phyloP scores from a whole-genome alignment of 2,329 filamentous ascomycete genomes.

The Fusarium mexicanum region DNA sequence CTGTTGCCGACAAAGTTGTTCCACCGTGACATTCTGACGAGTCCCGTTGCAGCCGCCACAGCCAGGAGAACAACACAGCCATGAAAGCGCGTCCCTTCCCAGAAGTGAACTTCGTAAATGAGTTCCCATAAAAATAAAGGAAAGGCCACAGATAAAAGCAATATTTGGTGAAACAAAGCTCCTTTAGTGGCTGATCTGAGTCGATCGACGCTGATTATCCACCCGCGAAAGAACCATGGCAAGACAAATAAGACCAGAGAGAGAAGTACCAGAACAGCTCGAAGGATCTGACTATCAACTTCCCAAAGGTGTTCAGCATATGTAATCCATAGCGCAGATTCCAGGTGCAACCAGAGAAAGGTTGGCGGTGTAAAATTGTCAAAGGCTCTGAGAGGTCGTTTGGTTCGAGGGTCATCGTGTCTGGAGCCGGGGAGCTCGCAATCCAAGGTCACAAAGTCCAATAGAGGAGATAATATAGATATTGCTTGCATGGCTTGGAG shows the following conservation, averaged over 20 bases:
- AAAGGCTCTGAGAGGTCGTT: background rate
- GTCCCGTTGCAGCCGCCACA: background rate
- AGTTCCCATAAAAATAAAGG: background rate
- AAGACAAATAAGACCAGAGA: background rate
- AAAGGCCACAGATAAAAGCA: background rate
- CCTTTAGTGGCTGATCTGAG: background rate
- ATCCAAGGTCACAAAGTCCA: background rate
- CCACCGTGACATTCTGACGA: background rate
- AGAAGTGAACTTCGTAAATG: background rate
- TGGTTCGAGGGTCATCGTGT: background rate
- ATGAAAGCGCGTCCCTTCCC: background rate
- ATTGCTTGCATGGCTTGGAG: background rate
- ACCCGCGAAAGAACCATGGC: background rate
- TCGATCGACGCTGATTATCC: background rate
- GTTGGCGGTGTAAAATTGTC: background rate
- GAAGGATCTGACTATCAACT: fast-evolving
- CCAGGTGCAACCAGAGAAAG: background rate
- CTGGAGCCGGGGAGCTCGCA: background rate
- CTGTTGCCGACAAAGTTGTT: background rate
- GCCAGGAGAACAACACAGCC: no score
- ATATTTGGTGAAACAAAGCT: background rate
- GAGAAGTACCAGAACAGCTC: background rate
- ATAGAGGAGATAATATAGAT: no score
- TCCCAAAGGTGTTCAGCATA: background rate
- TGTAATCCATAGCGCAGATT: background rate